A percentile compares a stretch with the other conserved stretches of the same genome.
Conservation (phyloP, 495 filamentous ascomycete species). For the Cudoniella acicularis region DNA sequence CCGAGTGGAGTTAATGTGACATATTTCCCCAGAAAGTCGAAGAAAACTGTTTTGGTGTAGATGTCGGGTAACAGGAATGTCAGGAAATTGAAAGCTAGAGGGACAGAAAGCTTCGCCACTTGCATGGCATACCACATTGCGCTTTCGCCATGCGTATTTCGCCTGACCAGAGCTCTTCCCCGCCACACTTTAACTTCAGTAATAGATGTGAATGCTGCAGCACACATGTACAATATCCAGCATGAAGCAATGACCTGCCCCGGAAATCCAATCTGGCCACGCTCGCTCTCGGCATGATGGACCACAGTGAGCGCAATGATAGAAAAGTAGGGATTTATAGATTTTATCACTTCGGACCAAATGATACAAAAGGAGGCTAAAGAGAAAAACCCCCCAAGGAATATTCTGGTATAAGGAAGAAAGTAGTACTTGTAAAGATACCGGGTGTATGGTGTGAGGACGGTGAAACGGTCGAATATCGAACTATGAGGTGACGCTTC, state of each 20-base stretch:
- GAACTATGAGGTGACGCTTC: constrained; percentile 52
- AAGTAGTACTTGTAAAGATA: constrained; percentile 70
- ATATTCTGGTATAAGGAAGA: constrained; percentile 59
- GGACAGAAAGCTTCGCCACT: constrained; percentile 85
- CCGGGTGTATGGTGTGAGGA: constrained; percentile 83
- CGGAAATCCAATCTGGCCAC: constrained; percentile 73
- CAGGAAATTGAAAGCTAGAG: constrained; percentile 91
- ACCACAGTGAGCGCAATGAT: constrained; percentile 82
- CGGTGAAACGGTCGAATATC: constrained; percentile 45
- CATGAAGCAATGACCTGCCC: constrained; percentile 78
- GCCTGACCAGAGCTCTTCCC: constrained; percentile 81
- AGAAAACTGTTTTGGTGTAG: constrained; percentile 73
- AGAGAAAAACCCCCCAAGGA: constrained; percentile 60
- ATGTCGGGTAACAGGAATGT: constrained; percentile 71
- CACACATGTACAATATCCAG: constrained; percentile 94
- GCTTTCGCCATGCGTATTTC: constrained; percentile 86
- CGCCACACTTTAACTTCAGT: constrained; percentile 93
- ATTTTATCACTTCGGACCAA: constrained; percentile 88
- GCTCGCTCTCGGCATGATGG: constrained; percentile 62
- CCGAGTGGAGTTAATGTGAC: constrained; percentile 85
- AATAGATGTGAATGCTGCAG: constrained; percentile 78
- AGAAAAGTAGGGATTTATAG: constrained; percentile 68
- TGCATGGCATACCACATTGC: constrained; percentile 94
- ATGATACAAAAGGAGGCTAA: constrained; percentile 77
- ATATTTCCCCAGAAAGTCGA: constrained; percentile 75